Base-by-base conservation (phyloP, 495 filamentous ascomycete genomes). In the Neurospora hispaniola region DNA sequence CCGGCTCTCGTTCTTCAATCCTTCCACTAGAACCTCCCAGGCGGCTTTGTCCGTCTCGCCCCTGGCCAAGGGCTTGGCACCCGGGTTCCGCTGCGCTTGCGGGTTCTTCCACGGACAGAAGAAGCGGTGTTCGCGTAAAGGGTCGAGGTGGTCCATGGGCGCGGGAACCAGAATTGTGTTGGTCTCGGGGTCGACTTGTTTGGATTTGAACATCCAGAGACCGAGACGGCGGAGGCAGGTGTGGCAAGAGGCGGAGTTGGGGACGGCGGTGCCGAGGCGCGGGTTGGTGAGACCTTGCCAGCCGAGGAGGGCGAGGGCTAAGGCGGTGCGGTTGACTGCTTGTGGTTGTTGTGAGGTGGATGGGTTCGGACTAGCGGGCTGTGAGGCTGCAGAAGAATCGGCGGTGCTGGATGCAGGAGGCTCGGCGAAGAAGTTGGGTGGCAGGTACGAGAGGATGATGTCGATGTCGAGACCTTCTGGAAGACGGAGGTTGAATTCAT, bases 191-290 rank as follows among this genome's bases (percentile, higher is more conserved):
- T 86, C 82, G 40, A 88, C 76, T 73, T 86, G 81, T 73, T 87
- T 88, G 75, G 84, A 82, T 76, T 90, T 92, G 83, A 97, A 99
- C 82, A 99, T 90, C 96, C 96, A 99, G 8, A 99, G 86, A 1
- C 96, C 96, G 1, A 98, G 85, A 8, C 94, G 89, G 73, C 94
- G 89, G 76, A 97, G 93, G 78, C 96, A 99, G 44, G 91, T 91
- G 69, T 88, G 83, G 79, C 96, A 99, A 0, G 88, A 89, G 18
- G 90, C 90, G n/a, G 93, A 82, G 66, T 90, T 92, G 4, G 90
- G 86, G 39, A 87, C 84, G 38, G 80, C 75, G 38, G 38, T 71
- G 68, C 82, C 81, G 72, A 89, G 86, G 23, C 88, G 85, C 41
- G 86, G 86, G 78, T 93, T 90, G 18, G 82, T 84, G 35, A 91